A percentile compares a stretch with the other conserved stretches of the same genome.
Conservation (phyloP, 257 asterid species). For the Euphrasia confusa region DNA sequence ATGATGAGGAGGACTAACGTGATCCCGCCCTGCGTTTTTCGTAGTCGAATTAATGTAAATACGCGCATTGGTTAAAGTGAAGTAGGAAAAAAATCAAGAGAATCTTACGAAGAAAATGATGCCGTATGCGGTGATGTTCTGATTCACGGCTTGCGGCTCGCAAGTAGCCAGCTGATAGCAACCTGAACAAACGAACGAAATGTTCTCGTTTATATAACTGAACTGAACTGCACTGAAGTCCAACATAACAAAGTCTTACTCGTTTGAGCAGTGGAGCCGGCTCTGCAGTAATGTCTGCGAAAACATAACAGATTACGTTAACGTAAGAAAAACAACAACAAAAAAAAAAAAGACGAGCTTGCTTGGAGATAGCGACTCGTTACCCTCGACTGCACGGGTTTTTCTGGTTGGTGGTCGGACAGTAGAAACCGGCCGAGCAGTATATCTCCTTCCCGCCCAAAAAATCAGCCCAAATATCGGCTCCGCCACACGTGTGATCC, state of each 20-base stretch:
- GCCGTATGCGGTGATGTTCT: constrained; percentile 92
- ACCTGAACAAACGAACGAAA: constrained; percentile 23
- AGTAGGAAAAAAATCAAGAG: neutral
- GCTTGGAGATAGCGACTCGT: constrained; percentile 13
- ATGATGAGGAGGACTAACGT: constrained; percentile 72
- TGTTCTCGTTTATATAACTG: too few relatives aligned
- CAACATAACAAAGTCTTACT: constrained; percentile 35
- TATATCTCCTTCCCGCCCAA: constrained; percentile 54
- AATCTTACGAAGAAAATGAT: constrained; percentile 77
- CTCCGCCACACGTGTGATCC: constrained; percentile 88
- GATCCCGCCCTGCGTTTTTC: constrained; percentile 51
- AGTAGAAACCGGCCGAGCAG: constrained; percentile 83
- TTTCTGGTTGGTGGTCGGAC: constrained; percentile 68
- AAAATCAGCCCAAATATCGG: constrained; percentile 89
- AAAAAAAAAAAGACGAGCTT: constrained; percentile 14
- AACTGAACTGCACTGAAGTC: too few relatives aligned
- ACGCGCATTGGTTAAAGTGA: neutral
- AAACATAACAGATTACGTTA: neutral
- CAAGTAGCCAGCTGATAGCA: constrained; percentile 83
- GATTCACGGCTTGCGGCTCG: constrained; percentile 56
- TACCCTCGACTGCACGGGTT: constrained; percentile 81
- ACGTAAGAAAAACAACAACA: too few relatives aligned
- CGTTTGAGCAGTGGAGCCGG: constrained; percentile 76
- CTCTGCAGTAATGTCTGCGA: constrained; percentile 81
- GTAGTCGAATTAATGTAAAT: too few relatives aligned